Evolutionary conservation across 2,329 filamentous ascomycete species (phyloP), one percentile per base, ranked within the genome.

Genomic region (Claviceps arundinis): DNA sequence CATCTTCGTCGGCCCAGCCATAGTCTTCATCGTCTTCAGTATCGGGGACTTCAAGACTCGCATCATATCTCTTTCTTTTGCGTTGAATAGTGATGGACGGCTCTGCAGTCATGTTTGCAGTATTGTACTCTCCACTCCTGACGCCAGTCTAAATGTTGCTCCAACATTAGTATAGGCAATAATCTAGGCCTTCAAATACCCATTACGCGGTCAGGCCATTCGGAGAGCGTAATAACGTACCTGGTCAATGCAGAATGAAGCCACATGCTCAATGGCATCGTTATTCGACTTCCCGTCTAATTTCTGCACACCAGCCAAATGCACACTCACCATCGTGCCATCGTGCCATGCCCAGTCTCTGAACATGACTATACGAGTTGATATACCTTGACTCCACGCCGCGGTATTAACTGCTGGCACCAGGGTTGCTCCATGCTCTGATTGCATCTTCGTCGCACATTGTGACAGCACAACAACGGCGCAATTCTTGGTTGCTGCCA

Each of bases 361-460:
- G 65, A 93, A 95, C 37, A 95, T 67, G 24, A 85, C 84, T 55
- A 95, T 65, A 51, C 89, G 77, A 43, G 81, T 86, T 55, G 81
- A 79, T 40, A 95, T 72, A 37, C 82, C 84, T 56, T 80, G 81
- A 55, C 95, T 89, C 90, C 90, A 96, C 43, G 85, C 80, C 19
- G 74, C 75, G 14, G 85, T 82, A 52, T 84, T 84, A 56, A 96
- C 75, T 42, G 87, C 81, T 16, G 89, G 85, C 50, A 84, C 77
- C 48, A 97, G 71, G 11, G 84, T 78, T 14, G 89, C 85, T 57
- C 74, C 78, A 57, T 71, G 75, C 56, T 77, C 82, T 4, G 74
- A 73, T 56, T 85, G 82, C 69, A 94, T 84, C 58, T 83, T 85
- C n/a, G 88, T 94, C 43, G 84, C 85, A 54, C 85, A 88, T 63